phyloP scores from a whole-genome alignment of 495 filamentous ascomycete species.

The Penicilliopsis zonata region DNA sequence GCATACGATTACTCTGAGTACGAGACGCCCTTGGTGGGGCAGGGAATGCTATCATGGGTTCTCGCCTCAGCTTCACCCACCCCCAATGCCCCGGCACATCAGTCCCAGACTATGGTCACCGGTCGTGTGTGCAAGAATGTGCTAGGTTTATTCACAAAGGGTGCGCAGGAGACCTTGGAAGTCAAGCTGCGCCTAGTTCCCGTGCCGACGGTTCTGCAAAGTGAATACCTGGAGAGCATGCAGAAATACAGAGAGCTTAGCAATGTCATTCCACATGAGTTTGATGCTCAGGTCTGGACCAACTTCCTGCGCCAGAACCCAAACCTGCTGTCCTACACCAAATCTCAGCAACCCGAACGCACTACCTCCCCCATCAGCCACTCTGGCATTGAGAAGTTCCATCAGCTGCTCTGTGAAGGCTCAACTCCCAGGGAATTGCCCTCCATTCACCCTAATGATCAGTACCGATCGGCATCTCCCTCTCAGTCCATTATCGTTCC shows the following conservation, averaged over 20 bases:
- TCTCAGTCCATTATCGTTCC: constrained; percentile 20
- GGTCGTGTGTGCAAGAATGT: constrained; percentile 81
- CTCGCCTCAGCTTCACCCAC: constrained; percentile 50
- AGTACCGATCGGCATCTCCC: constrained; percentile 23
- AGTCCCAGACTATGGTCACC: constrained; percentile 69
- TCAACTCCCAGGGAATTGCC: constrained; percentile 32
- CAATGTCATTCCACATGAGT: constrained; percentile 47
- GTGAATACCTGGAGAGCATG: constrained; percentile 53
- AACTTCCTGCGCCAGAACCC: constrained; percentile 52
- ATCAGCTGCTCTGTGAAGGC: constrained; percentile 35
- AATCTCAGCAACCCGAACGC: constrained; percentile 18
- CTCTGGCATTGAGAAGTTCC: constrained; percentile 39
- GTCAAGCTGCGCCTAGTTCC: constrained; percentile 84
- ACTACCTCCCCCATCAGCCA: constrained; percentile 36
- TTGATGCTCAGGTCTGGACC: constrained; percentile 60
- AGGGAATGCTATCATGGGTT: constrained; percentile 88
- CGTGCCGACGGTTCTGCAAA: constrained; percentile 63
- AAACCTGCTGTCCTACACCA: constrained; percentile 19
- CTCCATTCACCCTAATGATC: constrained; percentile 15
- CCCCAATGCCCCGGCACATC: constrained; percentile 40
- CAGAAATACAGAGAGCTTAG: constrained; percentile 48
- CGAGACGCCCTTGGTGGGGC: constrained; percentile 84
- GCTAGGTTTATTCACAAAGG: constrained; percentile 70
- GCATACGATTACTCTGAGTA: constrained; percentile 94
- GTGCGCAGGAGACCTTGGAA: constrained; percentile 80